Base-by-base conservation (phyloP, 2,329 filamentous ascomycete genomes). In the Alternaria sp. region DNA sequence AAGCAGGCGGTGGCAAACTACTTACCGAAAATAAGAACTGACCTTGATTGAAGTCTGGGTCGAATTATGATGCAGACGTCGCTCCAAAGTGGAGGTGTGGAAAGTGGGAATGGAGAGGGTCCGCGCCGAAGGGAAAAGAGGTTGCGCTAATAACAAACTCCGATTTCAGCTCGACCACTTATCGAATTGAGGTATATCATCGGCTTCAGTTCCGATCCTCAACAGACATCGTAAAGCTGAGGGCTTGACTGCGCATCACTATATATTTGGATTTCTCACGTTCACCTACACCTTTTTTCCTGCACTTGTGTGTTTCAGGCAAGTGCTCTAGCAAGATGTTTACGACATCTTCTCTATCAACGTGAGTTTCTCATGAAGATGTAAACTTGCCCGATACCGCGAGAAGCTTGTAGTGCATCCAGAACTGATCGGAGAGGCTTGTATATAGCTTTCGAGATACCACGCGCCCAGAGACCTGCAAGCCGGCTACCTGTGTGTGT, bases 101-200 rank as follows among this genome's bases (percentile, higher is more conserved):
- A 67, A 65, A 66, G 63, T 65, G 66, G 68, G 63, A 73, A 71
- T 72, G 68, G 66, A 70, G 48, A 49, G 51, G 64, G 65, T 66
- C 62, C 63, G 64, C 61, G 65, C 66, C 66, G 53, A 67, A 53
- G 50, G 61, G 62, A 70, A 70, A 69, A 67, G 64, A 66, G 41
- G 57, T 59, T 67, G 66, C 65, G 67, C 73, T 74, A 74, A 71
- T 62, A 65, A 46, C 45, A 48, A 69, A 62, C 62, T 73, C 65
- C 67, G 73, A 75, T 73, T 74, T 74, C 72, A 76, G 72, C 72
- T 76, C 72, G 73, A 71, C 68, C 72, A 72, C 65, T 63, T 65
- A 63, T 68, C 66, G 60, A 63, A 65, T 66, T 66, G 60, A 61
- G 56, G 64, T 64, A 63, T 69, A 72, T 66, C 62, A 66, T 58